Percentiles rank a stretch among this genome's conserved stretches.
These are phyloP conservation scores for Backusella mclennaniae DNA, from an alignment of 192 early-diverging fungal species.

Conservation along the genomic window DNA sequence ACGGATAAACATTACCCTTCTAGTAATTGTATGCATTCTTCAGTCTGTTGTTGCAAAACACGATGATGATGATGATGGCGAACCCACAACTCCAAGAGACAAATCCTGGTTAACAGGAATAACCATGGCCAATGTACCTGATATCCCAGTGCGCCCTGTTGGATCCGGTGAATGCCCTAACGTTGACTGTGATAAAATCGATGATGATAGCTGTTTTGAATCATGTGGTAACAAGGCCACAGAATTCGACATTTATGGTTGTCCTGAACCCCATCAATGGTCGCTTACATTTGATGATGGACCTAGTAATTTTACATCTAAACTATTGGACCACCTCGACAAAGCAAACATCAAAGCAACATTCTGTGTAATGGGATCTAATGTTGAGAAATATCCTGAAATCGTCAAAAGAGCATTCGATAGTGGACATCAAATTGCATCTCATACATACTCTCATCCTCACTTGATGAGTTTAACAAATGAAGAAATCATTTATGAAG, in stretches of 20 bases:
- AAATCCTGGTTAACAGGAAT: not conserved
- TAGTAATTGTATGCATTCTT: not conserved
- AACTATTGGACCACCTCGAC: slow-evolving; percentile 53
- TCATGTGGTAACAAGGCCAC: slow-evolving; percentile 28
- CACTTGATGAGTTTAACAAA: slow-evolving; percentile 47
- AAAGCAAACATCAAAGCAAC: slow-evolving; percentile 59
- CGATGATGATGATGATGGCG: not conserved
- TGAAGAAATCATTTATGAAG: slow-evolving; percentile 39
- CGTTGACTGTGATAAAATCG: slow-evolving; percentile 20
- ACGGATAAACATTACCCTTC: not conserved
- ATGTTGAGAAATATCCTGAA: slow-evolving; percentile 46
- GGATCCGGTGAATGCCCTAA: slow-evolving; percentile 29
- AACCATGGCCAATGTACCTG: not conserved
- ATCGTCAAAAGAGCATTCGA: slow-evolving; percentile 45
- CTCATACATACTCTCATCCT: slow-evolving; percentile 52
- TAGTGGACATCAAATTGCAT: slow-evolving; percentile 63
- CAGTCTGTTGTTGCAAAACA: not conserved
- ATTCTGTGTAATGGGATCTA: slow-evolving; percentile 66
- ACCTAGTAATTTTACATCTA: slow-evolving; percentile 50
- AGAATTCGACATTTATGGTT: slow-evolving; percentile 28
- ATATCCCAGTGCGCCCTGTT: slow-evolving; percentile 18
- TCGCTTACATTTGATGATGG: slow-evolving; percentile 60
- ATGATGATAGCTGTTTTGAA: slow-evolving; percentile 35
- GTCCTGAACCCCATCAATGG: slow-evolving; percentile 21
- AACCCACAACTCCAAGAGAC: not conserved